Evolutionary conservation across 768 basidiomycete species (phyloP).

Genomic region (Termitomyces sp.): DNA sequence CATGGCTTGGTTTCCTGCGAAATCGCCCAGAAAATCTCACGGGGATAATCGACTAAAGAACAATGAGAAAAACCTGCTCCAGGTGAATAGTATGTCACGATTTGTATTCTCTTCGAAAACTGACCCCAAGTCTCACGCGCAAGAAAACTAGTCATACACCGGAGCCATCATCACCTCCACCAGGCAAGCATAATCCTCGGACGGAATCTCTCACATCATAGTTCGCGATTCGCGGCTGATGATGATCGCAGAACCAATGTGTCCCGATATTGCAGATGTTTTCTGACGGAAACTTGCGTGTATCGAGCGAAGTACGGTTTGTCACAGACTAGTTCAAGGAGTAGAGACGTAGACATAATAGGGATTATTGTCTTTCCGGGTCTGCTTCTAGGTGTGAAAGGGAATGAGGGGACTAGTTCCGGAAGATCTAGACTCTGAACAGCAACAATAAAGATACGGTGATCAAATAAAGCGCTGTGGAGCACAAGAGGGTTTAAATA

Average conservation of each 20-base stretch:
- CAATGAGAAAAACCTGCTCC: neutral
- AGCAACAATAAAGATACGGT: neutral
- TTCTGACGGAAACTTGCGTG: neutral
- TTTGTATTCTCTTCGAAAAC: too few relatives aligned
- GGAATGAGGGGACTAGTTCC: neutral
- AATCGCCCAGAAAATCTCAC: too few relatives aligned
- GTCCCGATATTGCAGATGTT: neutral
- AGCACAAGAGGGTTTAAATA: neutral
- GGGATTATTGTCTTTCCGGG: neutral
- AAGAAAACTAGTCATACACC: neutral
- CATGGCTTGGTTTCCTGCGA: neutral
- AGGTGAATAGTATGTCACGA: too few relatives aligned
- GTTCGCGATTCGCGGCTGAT: slow-evolving; percentile 6
- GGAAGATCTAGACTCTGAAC: neutral
- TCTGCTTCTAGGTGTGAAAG: neutral
- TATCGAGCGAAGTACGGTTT: neutral
- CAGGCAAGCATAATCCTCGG: neutral
- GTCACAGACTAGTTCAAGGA: neutral
- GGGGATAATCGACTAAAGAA: neutral
- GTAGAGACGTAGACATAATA: neutral
- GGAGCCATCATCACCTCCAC: neutral
- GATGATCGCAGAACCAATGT: neutral
- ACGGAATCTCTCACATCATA: slow-evolving; percentile 2
- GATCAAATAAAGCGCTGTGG: neutral
- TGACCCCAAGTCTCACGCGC: neutral